Evolutionary conservation across 331 rosid genomes (phyloP).

Genomic region (Quercus phellos): DNA sequence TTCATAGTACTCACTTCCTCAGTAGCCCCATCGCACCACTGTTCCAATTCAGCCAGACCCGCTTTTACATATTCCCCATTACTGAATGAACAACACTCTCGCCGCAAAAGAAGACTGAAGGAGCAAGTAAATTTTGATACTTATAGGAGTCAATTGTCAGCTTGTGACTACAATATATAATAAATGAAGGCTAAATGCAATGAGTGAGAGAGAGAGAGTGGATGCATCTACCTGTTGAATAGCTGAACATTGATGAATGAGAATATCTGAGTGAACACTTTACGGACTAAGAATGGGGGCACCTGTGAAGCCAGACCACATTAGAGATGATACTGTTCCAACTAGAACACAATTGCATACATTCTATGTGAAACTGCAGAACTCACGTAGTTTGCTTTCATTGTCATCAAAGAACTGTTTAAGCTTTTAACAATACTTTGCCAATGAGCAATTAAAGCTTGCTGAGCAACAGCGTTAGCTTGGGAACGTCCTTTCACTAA

Average conservation of each 20-base stretch:
- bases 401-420: constrained; percentile 63
- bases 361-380: constrained; percentile 12
- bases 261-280: constrained; percentile 92
- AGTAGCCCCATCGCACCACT: constrained; percentile 73
- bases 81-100: constrained; percentile 98
- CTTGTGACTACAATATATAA: neutral
- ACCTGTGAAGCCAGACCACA: constrained; percentile 47
- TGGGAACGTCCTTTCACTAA: constrained; percentile 92
- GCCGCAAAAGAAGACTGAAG: constrained; percentile 91
- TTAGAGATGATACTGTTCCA: constrained; percentile 9
- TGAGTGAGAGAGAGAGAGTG: constrained; percentile 3
- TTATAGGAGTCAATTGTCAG: neutral
- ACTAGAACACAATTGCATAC: constrained; percentile 10
- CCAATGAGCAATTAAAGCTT: constrained; percentile 97
- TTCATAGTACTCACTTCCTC: constrained; percentile 64
- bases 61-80: constrained; percentile 90
- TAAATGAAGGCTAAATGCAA: neutral
- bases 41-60: constrained; percentile 92
- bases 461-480: constrained; percentile 89
- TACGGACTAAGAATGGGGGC: constrained; percentile 86
- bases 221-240: constrained; percentile 67
- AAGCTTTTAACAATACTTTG: constrained; percentile 91
- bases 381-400: constrained; percentile 93
- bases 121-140: constrained; percentile 9
- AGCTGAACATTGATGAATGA: constrained; percentile 91